Base-by-base conservation (phyloP, 495 filamentous ascomycete genomes). In the Neurospora intermedia region DNA sequence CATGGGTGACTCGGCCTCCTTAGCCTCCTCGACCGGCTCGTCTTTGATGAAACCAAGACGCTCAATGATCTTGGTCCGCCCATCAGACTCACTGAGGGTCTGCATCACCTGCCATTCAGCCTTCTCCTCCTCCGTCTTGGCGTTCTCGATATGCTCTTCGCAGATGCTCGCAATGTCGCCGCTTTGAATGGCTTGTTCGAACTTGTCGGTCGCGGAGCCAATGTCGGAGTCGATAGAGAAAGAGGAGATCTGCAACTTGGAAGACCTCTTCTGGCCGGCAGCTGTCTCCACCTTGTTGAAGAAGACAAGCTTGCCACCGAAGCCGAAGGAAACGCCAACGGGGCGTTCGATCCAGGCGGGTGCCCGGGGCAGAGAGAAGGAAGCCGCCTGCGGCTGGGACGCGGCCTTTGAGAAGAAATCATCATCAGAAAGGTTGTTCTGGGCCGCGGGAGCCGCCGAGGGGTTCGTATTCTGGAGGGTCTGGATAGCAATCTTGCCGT, bases 341-440 rank as follows among this genome's bases (percentile, higher is more conserved):
- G 96, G 94, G 43, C 91, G 86, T 81, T 97, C 90, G 23, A 97
- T 83, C 96, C 96, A 99, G 75, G 90, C 93, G 7, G 96, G 96
- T 6, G 96, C 89, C 77, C 96, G 93, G 20, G 89, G 83, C 38
- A 99, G 86, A 10, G 93, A 91, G 83, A 98, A 98, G 16, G 90
- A 91, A 38, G 92, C 91, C 41, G 92, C 93, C 81, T 97, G 95
- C 15, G 93, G 91, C 74, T 97, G 93, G 13, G 89, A 92, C 78
- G 97, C 94, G 40, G 94, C 94, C 81, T 93, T 94, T 69, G 91
- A 91, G 75, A 99, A 99, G 85, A 99, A 99, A 77, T 98, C 96
- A 79, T 97, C 96, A 41, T 92, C 95, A 80, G 98, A 94, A 23
- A 94, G 81, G 69, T 88, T 85, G 69, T 78, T 85, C 74, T 86